Evolutionary conservation across 1,139 yeast genomes (phyloP).

Genomic region (Yarrowia galli): DNA sequence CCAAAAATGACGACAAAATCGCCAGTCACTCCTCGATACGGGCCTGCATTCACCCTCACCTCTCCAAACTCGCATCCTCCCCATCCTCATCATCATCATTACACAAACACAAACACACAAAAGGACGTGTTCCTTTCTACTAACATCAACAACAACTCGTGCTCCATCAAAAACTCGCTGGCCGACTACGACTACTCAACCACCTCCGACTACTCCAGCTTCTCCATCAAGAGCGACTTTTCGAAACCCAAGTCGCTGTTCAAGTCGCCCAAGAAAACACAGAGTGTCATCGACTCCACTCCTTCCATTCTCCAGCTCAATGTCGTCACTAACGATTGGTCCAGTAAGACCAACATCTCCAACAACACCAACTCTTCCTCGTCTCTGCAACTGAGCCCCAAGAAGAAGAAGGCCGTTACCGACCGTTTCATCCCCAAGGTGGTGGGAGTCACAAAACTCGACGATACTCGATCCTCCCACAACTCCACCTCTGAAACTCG

Average conservation of each 20-base stretch:
- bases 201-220: slow-evolving; percentile 6
- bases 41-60: slow-evolving; percentile 11
- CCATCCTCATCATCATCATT: background rate
- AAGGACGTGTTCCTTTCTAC: background rate
- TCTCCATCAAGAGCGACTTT: slow-evolving; percentile 26
- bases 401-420: slow-evolving; percentile 25
- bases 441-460: slow-evolving; percentile 14
- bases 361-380: background rate
- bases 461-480: background rate
- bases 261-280: slow-evolving; percentile 23
- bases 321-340: slow-evolving; percentile 33
- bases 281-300: slow-evolving; percentile 25
- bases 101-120: background rate
- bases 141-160: background rate
- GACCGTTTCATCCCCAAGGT: slow-evolving; percentile 31
- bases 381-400: slow-evolving; percentile 5
- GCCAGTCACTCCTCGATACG: slow-evolving; percentile 20
- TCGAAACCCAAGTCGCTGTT: slow-evolving; percentile 14
- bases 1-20: slow-evolving; percentile 12
- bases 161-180: slow-evolving; percentile 17
- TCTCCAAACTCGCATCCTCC: slow-evolving; percentile 26
- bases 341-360: slow-evolving; percentile 9
- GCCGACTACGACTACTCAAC: slow-evolving; percentile 10
- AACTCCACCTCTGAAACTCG: background rate
- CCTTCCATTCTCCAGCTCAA: slow-evolving; percentile 32